Conservation (phyloP, 768 basidiomycete genomes). For the Russula olivacea region DNA sequence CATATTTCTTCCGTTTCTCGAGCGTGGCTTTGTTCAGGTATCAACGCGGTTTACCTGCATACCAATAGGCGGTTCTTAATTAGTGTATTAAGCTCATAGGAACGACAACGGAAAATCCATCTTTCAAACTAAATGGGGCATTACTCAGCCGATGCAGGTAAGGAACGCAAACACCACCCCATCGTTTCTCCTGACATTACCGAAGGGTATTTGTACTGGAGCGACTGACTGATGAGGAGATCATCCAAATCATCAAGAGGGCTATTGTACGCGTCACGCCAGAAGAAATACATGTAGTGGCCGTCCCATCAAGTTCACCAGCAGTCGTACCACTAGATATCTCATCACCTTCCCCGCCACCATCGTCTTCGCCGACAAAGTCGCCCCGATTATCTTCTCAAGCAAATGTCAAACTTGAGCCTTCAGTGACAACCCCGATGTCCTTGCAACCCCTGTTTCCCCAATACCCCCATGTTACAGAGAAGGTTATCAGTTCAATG, state of each 20-base stretch:
- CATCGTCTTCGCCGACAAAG: constrained; percentile 4
- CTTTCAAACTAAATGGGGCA: constrained; percentile 73
- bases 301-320: not conserved
- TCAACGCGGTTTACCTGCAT: constrained; percentile 9
- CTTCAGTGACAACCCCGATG: not conserved
- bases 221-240: constrained; percentile 58
- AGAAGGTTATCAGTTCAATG: constrained; percentile 44
- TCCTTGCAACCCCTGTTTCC: constrained; percentile 20
- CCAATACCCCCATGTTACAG: constrained; percentile 40
- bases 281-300: not conserved
- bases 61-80: not conserved
- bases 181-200: not conserved
- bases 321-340: not conserved
- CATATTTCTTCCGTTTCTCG: constrained; percentile 76
- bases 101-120: constrained; percentile 87
- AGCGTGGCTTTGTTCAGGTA: constrained; percentile 69
- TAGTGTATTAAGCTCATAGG: constrained; percentile 58
- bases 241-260: constrained; percentile 51
- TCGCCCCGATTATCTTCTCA: constrained; percentile 22
- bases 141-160: constrained; percentile 75
- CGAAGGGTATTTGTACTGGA: constrained; percentile 69
- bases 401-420: constrained; percentile 6
- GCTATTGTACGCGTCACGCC: constrained; percentile 39
- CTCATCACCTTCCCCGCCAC: constrained; percentile 1
- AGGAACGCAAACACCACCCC: constrained; percentile 25